These are phyloP conservation scores for Beta corolliflora DNA, from an alignment of 179 eudicot genomes.

Conservation along the genomic window DNA sequence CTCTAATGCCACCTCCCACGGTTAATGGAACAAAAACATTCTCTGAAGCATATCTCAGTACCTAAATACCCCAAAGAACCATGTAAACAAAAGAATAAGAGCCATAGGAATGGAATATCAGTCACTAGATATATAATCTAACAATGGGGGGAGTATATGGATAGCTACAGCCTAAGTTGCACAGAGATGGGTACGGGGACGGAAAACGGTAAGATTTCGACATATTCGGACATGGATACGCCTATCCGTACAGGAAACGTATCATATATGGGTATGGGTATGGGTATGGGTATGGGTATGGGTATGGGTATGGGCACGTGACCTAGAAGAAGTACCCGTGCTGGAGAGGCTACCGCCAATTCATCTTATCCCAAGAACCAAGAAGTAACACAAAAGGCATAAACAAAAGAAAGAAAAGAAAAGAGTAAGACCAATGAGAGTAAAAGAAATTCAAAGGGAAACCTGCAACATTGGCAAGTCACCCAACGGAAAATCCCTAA, in stretches of 20 bases:
- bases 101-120: neutral
- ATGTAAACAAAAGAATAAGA: neutral
- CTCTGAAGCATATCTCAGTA: conserved; percentile 76
- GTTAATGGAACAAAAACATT: conserved; percentile 96
- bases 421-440: neutral
- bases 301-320: no score
- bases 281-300: no score
- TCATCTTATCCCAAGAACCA: neutral
- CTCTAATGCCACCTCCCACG: conserved; percentile 99
- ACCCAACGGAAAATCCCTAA: conserved; percentile 98
- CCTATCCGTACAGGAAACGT: no score
- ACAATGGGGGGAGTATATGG: neutral
- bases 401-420: neutral
- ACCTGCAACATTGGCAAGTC: conserved; percentile 99
- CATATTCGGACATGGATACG: no score
- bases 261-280: no score
- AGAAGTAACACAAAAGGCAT: neutral
- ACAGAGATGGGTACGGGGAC: no score
- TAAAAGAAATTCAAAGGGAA: conserved; percentile 13
- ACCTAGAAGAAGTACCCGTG: no score
- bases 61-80: conserved; percentile 43
- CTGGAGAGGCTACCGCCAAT: no score
- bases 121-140: neutral
- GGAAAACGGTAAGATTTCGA: no score
- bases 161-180: neutral